A percentile compares a stretch with the other conserved stretches of the same genome.
phyloP scores from a whole-genome alignment of 805 yeast genomes.

The Suhomyces tanzawaensis region DNA sequence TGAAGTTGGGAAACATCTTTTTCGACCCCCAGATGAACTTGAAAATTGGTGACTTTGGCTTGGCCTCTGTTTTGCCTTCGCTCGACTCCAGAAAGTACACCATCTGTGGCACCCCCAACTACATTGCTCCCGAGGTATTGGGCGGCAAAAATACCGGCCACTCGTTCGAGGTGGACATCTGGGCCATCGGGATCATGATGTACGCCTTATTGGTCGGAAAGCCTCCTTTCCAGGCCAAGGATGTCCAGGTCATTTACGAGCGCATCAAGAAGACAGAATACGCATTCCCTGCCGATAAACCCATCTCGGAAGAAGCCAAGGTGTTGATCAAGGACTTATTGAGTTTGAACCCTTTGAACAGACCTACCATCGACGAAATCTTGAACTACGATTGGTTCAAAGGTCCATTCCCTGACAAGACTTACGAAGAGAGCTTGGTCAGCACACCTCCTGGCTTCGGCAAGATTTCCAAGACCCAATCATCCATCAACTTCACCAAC shows the following conservation, averaged over 20 bases:
- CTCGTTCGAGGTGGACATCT: constrained; percentile 89
- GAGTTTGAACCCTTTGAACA: constrained; percentile 69
- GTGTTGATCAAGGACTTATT: constrained; percentile 70
- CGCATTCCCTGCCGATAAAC: constrained; percentile 68
- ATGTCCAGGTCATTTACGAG: constrained; percentile 87
- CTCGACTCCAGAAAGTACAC: constrained; percentile 77
- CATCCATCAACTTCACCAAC: constrained; percentile 62
- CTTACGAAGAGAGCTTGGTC: constrained; percentile 61
- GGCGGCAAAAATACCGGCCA: constrained; percentile 88
- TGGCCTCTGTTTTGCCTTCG: constrained; percentile 88
- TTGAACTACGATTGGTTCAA: constrained; percentile 84
- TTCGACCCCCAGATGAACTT: constrained; percentile 91
- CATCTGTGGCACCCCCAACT: constrained; percentile 98
- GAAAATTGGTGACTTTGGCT: constrained; percentile 96
- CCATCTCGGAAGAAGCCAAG: constrained; percentile 71
- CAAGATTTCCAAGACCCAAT: constrained; percentile 56
- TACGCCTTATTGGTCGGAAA: constrained; percentile 89
- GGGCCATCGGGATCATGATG: constrained; percentile 98
- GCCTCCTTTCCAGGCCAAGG: constrained; percentile 97
- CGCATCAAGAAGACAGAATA: constrained; percentile 83
- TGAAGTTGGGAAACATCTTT: constrained; percentile 93
- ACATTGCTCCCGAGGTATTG: constrained; percentile 96
- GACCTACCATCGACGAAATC: constrained; percentile 80
- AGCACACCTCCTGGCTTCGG: constrained; percentile 59
- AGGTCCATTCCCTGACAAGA: constrained; percentile 75